Base-by-base conservation (phyloP, 805 yeast genomes). In the Candida orba region DNA sequence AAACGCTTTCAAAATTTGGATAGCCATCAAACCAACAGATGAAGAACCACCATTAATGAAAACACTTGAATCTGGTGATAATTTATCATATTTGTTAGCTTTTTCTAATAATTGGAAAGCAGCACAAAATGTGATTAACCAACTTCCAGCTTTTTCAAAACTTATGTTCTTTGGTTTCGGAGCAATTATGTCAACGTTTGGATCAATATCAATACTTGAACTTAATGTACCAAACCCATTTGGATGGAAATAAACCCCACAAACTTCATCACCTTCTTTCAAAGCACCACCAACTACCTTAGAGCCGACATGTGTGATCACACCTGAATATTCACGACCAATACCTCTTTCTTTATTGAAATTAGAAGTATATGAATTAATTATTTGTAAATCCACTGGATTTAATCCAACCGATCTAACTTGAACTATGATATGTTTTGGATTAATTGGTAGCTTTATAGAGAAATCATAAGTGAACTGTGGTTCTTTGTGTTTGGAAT, bases 1-100 rank as follows among this genome's bases (percentile, higher is more conserved):
- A 48, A 66, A 60, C 22, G 69, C 54, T 57, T 75, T 81, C 17
- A 81, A 72, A 24, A 85, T 53, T 57, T 82, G 89, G 30, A 79
- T 68, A 5, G 74, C 72, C 62, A 69, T 72, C 46, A 76, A 60
- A 2, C 93, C 95, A 9, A 84, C 85, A n/a, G 80, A 68, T 2
- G 95, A 76, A 2, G 86, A 79, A 15, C 84, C 95, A 42, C 96
- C 96, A 47, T 84, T 69, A 35, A 88, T 67, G 37, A 85, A 66
- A 3, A 86, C 74, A 44, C 72, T 73, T 2, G 77, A 62, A 9
- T 67, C 66, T 4, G 64, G 62, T 33, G 67, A 68, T 6, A 73
- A 54, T 24, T 23, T 34, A 23, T 35, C 41, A 63, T 24, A 51
- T 52, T 44, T 39, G 8, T 41, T 35, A 40, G 54, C 47, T 48